Evolutionary conservation across 805 yeast genomes (phyloP), one percentile per base, ranked within the genome.

Genomic region (Candida argentea): DNA sequence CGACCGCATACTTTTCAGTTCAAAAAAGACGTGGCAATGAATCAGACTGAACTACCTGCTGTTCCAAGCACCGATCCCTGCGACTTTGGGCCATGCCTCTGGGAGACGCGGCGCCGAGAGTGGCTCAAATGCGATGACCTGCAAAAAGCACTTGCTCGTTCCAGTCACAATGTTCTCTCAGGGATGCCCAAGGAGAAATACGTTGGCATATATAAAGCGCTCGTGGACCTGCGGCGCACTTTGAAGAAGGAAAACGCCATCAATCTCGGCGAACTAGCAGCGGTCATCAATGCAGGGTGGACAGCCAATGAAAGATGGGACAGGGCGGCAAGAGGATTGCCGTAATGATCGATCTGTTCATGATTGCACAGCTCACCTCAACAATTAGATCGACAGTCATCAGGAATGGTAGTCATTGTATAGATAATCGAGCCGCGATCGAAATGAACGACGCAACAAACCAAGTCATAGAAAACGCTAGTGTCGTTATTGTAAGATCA

Each of bases 281-380:
- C 68, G 38, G 70, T 87, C 14, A 67, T 87, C 23, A 75, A 83
- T 42, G 71, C 80, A 3, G 95, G 95, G 12, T 87, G 97, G 97
- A 65, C 68, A 10, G 76, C 74, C 34, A 73, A 73, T 14, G 84
- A 77, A 28, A 71, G 73, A 39, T 87, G 91, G 89, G 78, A 70
- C 33, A 55, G 65, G 20, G 69, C 69, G 4, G 64, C 65, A 4
- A 45, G 42, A 18, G 67, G 67, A 2, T 38, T 59, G 28, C 46
- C 63, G 4, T 55, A 35, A 13, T 16, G 16, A 17, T 18, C 10
- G 20, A 18, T 10, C 10, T 18, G 20, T 18, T 7, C 20, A 18
- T 18, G 10, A 8, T 8, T 22, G n/a, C n/a, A 22, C n/a, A 22
- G 24, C 24, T 8, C 7, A 18, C 20, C 20, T n/a, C n/a, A 20